A percentile compares a stretch with the other conserved stretches of the same genome.
phyloP scores from a whole-genome alignment of 1,139 yeast genomes.

The Saccharomyces uvarum region DNA sequence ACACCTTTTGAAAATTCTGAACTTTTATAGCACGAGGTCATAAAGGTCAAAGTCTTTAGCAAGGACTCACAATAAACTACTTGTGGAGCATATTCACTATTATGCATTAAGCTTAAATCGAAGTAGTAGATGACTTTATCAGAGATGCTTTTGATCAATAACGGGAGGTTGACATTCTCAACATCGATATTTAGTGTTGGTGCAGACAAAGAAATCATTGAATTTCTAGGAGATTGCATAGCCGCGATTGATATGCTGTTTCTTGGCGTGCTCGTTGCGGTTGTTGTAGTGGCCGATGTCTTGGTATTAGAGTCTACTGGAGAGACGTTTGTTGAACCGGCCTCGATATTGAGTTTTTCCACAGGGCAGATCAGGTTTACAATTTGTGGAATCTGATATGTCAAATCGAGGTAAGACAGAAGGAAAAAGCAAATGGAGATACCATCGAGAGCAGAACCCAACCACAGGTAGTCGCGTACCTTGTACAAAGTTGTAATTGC shows the following conservation, averaged over 20 bases:
- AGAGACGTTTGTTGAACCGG: conserved; percentile 10
- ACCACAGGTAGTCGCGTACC: conserved; percentile 76
- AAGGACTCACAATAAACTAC: conserved; percentile 69
- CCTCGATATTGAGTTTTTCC: conserved; percentile 25
- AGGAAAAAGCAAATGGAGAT: conserved; percentile 60
- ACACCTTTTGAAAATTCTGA: conserved; percentile 42
- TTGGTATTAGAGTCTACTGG: conserved; percentile 6
- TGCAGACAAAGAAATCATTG: conserved; percentile 25
- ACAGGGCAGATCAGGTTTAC: conserved; percentile 29
- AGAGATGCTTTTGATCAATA: conserved; percentile 45
- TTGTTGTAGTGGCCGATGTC: conserved; percentile 11
- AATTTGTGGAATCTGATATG: conserved; percentile 53
- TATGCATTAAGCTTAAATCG: conserved; percentile 49
- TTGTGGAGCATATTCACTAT: conserved; percentile 77
- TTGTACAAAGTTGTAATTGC: conserved; percentile 54
- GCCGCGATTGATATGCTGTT: conserved; percentile 22
- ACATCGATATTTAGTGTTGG: conserved; percentile 17
- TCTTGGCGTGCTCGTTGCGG: conserved; percentile 15
- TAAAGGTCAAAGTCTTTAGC: conserved; percentile 54
- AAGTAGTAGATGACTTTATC: conserved; percentile 50
- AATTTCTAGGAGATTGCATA: conserved; percentile 38
- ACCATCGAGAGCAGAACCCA: conserved; percentile 79
- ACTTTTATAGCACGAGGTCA: conserved; percentile 48
- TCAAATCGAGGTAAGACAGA: conserved; percentile 49
- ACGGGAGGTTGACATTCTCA: conserved; percentile 34